Evolutionary conservation across 1,139 yeast genomes (phyloP).

Genomic region (Trichomonascaceae sp.): DNA sequence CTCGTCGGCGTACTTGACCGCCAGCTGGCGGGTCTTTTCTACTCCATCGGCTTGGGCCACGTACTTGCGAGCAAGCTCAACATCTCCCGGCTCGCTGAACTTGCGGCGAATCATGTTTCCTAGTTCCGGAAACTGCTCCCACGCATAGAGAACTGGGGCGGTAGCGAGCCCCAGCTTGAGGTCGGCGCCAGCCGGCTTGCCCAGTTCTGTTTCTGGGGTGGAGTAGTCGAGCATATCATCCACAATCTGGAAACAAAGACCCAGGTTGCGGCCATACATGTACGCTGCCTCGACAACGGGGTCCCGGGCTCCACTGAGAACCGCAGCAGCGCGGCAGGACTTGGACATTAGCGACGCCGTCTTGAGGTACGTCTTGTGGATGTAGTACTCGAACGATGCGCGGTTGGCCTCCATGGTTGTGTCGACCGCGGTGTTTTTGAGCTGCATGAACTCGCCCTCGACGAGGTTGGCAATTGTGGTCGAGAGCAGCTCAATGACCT

Average conservation of each 20-base stretch:
- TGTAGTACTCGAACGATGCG: constrained; percentile 87
- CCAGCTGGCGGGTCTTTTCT: constrained; percentile 61
- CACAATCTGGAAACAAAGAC: constrained; percentile 89
- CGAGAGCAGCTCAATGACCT: constrained; percentile 87
- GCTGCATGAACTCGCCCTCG: constrained; percentile 97
- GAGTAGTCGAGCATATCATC: constrained; percentile 96
- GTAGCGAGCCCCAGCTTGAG: constrained; percentile 89
- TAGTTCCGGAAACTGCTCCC: constrained; percentile 76
- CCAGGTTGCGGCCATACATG: constrained; percentile 84
- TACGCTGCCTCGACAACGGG: constrained; percentile 71
- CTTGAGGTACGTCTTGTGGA: constrained; percentile 88
- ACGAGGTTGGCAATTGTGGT: constrained; percentile 94
- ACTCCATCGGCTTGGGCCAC: constrained; percentile 67
- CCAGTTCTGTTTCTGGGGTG: constrained; percentile 65
- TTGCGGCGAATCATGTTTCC: constrained; percentile 78
- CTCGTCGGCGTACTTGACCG: constrained; percentile 58
- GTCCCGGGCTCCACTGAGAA: constrained; percentile 72
- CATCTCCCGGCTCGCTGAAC: constrained; percentile 70
- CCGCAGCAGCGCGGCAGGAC: constrained; percentile 87
- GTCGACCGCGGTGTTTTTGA: constrained; percentile 69
- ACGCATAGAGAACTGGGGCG: constrained; percentile 90
- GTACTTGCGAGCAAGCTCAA: constrained; percentile 60
- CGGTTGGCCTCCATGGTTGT: constrained; percentile 58
- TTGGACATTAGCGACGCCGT: constrained; percentile 96
- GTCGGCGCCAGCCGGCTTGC: constrained; percentile 95